Evolutionary conservation across 768 basidiomycete genomes (phyloP).

Genomic region (Steccherinum ochraceum): DNA sequence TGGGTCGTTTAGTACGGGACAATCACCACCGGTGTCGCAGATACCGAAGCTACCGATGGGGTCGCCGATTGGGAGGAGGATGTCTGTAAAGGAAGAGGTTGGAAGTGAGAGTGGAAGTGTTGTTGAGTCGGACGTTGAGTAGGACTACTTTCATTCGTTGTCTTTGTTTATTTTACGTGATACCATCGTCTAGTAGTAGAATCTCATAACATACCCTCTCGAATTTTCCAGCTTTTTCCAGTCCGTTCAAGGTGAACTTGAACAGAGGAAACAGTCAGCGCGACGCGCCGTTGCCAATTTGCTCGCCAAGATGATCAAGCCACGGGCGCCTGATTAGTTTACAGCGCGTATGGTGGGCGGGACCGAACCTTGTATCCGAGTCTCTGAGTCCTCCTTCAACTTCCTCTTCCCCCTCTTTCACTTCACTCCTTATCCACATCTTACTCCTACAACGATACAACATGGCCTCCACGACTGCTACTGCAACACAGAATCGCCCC

Average conservation of each 20-base stretch:
- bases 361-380: not conserved
- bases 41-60: slow-evolving; percentile 4
- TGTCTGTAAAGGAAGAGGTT: slow-evolving; percentile 2
- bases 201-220: no score
- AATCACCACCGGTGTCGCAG: slow-evolving; percentile 8
- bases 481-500: slow-evolving; percentile 10
- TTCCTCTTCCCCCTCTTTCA: not conserved
- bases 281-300: no score
- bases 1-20: slow-evolving; percentile 21
- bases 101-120: slow-evolving; percentile 7
- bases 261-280: no score
- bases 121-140: slow-evolving; percentile 14
- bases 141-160: not conserved
- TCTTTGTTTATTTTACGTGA: not conserved
- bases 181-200: no score
- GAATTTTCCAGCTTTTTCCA: not conserved
- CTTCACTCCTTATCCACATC: not conserved
- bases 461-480: not conserved
- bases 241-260: not conserved
- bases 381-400: not conserved
- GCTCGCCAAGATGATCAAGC: no score
- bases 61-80: slow-evolving; percentile 1
- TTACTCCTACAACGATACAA: not conserved
- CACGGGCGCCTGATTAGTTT: no score
- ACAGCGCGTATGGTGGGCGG: no score